These are phyloP conservation scores for Petunia secreta DNA, from an alignment of 257 asterid species.

Conservation along the genomic window DNA sequence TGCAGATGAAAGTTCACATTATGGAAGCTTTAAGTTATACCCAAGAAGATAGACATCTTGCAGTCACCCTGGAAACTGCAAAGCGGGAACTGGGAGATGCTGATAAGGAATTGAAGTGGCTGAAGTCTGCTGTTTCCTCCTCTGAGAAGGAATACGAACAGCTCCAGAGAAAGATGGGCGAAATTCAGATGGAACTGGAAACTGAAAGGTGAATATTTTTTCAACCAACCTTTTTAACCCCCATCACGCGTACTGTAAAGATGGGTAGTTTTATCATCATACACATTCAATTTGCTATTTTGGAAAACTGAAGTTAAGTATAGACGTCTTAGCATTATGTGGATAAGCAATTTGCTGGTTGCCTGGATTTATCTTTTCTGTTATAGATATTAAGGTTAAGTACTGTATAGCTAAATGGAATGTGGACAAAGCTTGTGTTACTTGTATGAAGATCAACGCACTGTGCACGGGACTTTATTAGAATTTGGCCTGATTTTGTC, in stretches of 20 bases:
- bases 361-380: slow-evolving; percentile 2
- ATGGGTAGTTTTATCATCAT: not conserved
- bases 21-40: slow-evolving; percentile 61
- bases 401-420: not conserved
- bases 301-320: not conserved
- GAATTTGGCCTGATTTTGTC: not conserved
- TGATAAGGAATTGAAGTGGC: slow-evolving; percentile 93
- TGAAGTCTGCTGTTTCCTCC: slow-evolving; percentile 66
- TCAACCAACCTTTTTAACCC: not conserved
- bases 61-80: slow-evolving; percentile 59
- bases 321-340: not conserved
- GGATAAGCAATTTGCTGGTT: not conserved
- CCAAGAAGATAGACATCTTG: slow-evolving; percentile 74
- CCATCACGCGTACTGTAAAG: not conserved
- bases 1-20: slow-evolving; percentile 75
- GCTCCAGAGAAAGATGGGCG: slow-evolving; percentile 75
- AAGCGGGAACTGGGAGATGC: slow-evolving; percentile 88
- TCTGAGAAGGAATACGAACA: slow-evolving; percentile 92
- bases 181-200: slow-evolving; percentile 64
- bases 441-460: not conserved
- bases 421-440: not conserved
- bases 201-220: slow-evolving; percentile 64
- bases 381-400: not conserved
- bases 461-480: not conserved
- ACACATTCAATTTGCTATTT: not conserved